Base-by-base conservation (phyloP, 768 basidiomycete genomes). In the Chiua virens region DNA sequence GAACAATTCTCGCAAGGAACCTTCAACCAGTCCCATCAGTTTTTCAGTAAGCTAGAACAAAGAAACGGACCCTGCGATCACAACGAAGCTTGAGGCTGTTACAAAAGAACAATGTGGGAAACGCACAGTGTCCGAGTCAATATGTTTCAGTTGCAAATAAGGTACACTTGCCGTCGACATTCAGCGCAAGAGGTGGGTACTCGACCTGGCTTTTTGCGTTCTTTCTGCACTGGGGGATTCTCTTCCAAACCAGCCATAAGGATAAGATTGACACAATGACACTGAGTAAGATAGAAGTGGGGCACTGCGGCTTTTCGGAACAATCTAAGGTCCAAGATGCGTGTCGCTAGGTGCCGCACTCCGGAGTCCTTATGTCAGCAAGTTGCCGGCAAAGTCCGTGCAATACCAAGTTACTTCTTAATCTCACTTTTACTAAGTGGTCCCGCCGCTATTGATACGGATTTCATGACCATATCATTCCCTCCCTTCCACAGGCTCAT, bases 1-100 rank as follows among this genome's bases (percentile, higher is more conserved):
- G 80, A 79, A 62, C 89, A 91, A 64, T 82, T 89, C 68, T 85
- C 84, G 69, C 88, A 91, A 11, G 88, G 88, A 30, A 89, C 76
- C 86, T 89, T 58, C 22, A 42, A 42, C 35, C 13, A 32, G 8
- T 4, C 25, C 25, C 25, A 25, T 25, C 25, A 25, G 25, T 25
- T 25, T 8, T 8, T 4, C 25, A 25, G 25, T 8, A 25, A 25
- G 25, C 25, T 10, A 9, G 7, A 9, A 10, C 9, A 38, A 53
- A 45, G 17, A 23, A 47, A 42, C n/a, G 13, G 21, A 82, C 84
- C 66, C 81, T 80, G 59, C 79, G 78, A 62, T 87, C 85, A 57
- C 85, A 87, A 28, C 79, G 76, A 38, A 87, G 71, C 64, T 87
- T 86, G 37, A 87, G 73, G 40, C 85, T 75, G 42, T 55, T 20